Evolutionary conservation across 1,284 basidiomycete genomes (phyloP), one percentile per base, ranked within the genome.

Genomic region (Cryptococcus jaspeensis): DNA sequence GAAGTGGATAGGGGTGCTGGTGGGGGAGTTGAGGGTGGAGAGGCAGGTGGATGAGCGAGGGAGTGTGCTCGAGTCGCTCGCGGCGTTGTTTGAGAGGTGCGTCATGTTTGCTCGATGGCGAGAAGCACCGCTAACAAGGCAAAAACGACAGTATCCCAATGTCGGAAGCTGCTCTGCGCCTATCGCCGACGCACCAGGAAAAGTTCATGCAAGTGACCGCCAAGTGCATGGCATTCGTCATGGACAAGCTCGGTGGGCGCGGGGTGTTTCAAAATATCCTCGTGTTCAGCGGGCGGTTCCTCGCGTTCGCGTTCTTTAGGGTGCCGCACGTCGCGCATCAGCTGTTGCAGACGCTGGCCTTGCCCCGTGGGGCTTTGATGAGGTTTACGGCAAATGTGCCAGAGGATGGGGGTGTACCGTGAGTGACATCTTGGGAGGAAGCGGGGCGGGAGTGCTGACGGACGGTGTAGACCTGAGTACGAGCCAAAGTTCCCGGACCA

Each of bases 221-320:
- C 23, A 64, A 64, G 46, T 70, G 80, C 25, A 72, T 81, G 67
- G 72, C 62, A 15, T 81, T 80, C 60, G 81, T 80, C 2, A 78
- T 81, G 67, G 76, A 77, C 40, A 82, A 82, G 67, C 72, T 82
- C 0, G 80, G 80, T 8, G 79, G 79, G 20, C 81, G 81, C 63
- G 80, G 80, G 52, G 80, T 82, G 12, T 82, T 81, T 68, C 80
- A 81, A 58, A 82, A 82, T 61, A 81, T 79, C 5, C 70, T 82
- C 25, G 68, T 80, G 35, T 82, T 82, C 66, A 77, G 78, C 15
- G 80, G 81, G 1, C 69, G 63, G 63, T 81, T 74, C 68, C 78
- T 65, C 75, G 79, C 81, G 0, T 78, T 81, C 54, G 79, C 80
- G 5, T 82, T 81, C 72, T 82, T 81, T 71, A 73, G 80, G 25